Base-by-base conservation (phyloP, 192 early-diverging fungal genomes). In the Backusella macrospora region DNA sequence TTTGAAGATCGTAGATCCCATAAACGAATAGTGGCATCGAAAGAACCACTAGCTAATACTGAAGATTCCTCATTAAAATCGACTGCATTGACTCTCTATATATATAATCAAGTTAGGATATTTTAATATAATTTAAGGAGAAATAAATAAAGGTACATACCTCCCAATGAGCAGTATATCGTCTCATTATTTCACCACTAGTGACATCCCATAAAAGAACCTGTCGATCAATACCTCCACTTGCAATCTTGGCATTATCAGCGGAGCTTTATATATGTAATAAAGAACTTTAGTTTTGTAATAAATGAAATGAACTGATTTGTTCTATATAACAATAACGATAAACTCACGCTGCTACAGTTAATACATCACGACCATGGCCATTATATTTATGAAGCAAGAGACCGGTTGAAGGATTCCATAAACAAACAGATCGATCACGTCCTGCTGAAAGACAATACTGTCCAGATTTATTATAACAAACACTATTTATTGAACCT, bases 191-290 rank as follows among this genome's bases (percentile, higher is more conserved):
- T 70, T 81, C 81, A 8, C 93, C 94, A 5, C 90, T 89, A 14
- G 77, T 76, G 1, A 98, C 91, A 72, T 99, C 96, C 96, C 96
- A 98, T 6, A 95, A 73, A 69, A 93, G 89, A 14, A 96, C 92
- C 6, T 90, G 75, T 29, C 90, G 88, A 78, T 98, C 96, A 5
- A 84, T 90, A 44, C 93, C 92, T 70, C 94, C 92, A 29, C 94
- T 93, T 29, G 90, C 92, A 74, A 99, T 81, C 26, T 81, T 83
- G 5, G 84, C 76, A 74, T 92, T 89, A 79, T 90, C 91, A 29
- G 76, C 69, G 2, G 90, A 71, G 38, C 83, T 89, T 43, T 18
- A 43, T 21, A 4, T 72, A 14, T 40, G 16, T 7, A 59, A 59
- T 15, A 16, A 0, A 59, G 21, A 14, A 23, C 8, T 43, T 34